Percentiles rank a stretch among this genome's conserved stretches.
These are phyloP conservation scores for Chernovozyma aurita DNA, from an alignment of 1,139 yeast genomes.

Conservation along the genomic window DNA sequence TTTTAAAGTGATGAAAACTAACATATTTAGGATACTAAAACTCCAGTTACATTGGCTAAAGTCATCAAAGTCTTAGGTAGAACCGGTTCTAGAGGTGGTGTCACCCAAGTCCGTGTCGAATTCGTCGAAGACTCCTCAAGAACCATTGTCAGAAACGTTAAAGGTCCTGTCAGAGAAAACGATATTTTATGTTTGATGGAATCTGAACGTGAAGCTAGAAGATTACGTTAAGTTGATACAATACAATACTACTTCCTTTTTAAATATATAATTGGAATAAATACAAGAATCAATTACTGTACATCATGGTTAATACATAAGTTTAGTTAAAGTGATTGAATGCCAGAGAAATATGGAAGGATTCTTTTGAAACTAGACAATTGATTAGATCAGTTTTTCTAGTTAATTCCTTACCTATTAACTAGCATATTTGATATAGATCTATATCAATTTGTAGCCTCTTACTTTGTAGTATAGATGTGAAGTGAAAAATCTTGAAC, in stretches of 20 bases:
- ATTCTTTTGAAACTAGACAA: too few species aligned
- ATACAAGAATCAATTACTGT: neutral
- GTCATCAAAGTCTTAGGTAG: constrained; percentile 99
- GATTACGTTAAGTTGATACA: constrained; percentile 40
- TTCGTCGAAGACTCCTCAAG: constrained; percentile 97
- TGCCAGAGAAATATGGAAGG: too few species aligned
- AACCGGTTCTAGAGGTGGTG: constrained; percentile 99
- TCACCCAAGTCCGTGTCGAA: constrained; percentile 99
- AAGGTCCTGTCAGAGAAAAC: constrained; percentile 99
- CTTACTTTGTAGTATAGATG: too few species aligned
- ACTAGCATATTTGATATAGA: too few species aligned
- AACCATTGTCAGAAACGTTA: constrained; percentile 99
- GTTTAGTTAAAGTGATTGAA: constrained; percentile 2
- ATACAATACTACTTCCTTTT: neutral
- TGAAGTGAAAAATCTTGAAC: too few species aligned
- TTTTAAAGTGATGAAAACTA: constrained; percentile 1
- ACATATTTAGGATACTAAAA: constrained; percentile 61
- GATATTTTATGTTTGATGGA: constrained; percentile 99
- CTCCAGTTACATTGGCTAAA: constrained; percentile 99
- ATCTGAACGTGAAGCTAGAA: constrained; percentile 99
- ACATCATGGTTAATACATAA: constrained; percentile 6
- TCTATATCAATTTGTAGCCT: too few species aligned
- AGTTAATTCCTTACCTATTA: too few species aligned
- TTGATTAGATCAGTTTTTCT: too few species aligned
- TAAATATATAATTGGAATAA: neutral